These are phyloP conservation scores for Fonsecaea nubica DNA, from an alignment of 2,329 filamentous ascomycete genomes.

Conservation along the genomic window DNA sequence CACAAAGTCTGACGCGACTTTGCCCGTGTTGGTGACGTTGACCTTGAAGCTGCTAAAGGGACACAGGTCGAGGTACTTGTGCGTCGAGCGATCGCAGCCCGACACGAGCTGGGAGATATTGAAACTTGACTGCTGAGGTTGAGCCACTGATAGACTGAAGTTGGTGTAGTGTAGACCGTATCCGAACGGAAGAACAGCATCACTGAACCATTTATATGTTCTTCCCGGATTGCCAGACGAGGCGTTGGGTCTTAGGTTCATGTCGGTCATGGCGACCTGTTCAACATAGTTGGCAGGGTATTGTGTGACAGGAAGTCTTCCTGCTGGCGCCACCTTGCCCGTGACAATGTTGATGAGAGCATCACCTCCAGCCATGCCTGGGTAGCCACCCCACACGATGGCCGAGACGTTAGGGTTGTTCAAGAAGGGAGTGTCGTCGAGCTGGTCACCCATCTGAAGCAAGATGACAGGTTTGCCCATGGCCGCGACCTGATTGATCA, in stretches of 20 bases:
- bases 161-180: conserved; percentile 54
- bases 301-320: conserved; percentile 50
- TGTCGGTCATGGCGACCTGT: conserved; percentile 50
- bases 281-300: conserved; percentile 52
- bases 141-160: conserved; percentile 42
- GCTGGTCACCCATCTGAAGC: conserved; percentile 53
- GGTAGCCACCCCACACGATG: conserved; percentile 54
- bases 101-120: conserved; percentile 48
- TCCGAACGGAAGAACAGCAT: conserved; percentile 52
- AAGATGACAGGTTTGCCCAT: conserved; percentile 51
- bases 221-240: conserved; percentile 48
- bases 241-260: conserved; percentile 49
- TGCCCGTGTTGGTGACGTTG: conserved; percentile 48
- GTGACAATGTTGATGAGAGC: conserved; percentile 53
- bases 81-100: conserved; percentile 38
- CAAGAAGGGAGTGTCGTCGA: conserved; percentile 51
- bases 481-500: conserved; percentile 48
- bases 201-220: conserved; percentile 55
- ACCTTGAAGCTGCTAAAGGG: conserved; percentile 50
- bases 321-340: conserved; percentile 51
- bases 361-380: conserved; percentile 52
- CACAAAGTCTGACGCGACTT: conserved; percentile 49
- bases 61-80: conserved; percentile 44
- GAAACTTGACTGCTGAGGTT: conserved; percentile 37
- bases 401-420: conserved; percentile 50